Conservation (phyloP, 1,284 basidiomycete species). For the Ustanciosporium gigantosporum region DNA sequence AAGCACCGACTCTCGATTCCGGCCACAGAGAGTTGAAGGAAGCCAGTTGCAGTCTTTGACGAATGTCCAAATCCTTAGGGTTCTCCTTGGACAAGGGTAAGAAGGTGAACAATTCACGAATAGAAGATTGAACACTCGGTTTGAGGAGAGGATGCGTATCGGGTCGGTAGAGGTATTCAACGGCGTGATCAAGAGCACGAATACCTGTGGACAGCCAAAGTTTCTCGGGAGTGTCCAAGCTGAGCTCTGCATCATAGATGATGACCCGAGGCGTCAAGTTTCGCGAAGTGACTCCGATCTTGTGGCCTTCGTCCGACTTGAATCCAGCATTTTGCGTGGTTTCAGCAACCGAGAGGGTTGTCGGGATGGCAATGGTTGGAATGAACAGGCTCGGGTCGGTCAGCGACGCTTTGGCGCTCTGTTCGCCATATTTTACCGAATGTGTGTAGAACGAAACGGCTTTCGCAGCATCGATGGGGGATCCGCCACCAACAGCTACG, state of each 20-base stretch:
- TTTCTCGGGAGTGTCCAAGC: constrained; percentile 72
- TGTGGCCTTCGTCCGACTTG: constrained; percentile 73
- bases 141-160: constrained; percentile 67
- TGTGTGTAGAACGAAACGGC: constrained; percentile 38
- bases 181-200: constrained; percentile 75
- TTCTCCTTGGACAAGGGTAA: constrained; percentile 71
- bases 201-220: constrained; percentile 71
- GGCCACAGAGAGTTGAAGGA: constrained; percentile 78
- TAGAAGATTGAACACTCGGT: constrained; percentile 40
- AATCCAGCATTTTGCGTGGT: constrained; percentile 70
- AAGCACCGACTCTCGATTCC: constrained; percentile 65
- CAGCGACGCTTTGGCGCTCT: constrained; percentile 9
- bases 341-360: constrained; percentile 79
- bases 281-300: constrained; percentile 67
- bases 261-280: constrained; percentile 63
- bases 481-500: constrained; percentile 73
- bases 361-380: constrained; percentile 71
- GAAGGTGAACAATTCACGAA: constrained; percentile 74
- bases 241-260: constrained; percentile 77
- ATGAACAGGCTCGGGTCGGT: constrained; percentile 54
- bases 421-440: constrained; percentile 16
- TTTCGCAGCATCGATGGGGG: constrained; percentile 73
- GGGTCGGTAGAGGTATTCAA: constrained; percentile 74
- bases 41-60: constrained; percentile 74
- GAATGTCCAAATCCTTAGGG: constrained; percentile 67